These are phyloP conservation scores for Guillardia theta DNA, from an alignment of 78 protist species.

Conservation along the genomic window DNA sequence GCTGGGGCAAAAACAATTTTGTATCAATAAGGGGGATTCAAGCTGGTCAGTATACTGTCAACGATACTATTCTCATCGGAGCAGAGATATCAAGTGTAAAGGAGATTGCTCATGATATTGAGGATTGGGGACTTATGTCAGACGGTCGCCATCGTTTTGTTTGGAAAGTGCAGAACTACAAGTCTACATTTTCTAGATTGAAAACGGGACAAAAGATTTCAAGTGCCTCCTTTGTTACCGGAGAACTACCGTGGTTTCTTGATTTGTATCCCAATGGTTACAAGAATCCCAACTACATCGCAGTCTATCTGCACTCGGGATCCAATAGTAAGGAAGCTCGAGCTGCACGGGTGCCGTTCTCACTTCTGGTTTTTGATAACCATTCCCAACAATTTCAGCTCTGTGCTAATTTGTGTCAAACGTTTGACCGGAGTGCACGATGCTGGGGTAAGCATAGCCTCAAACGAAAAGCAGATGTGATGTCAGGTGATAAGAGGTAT, in stretches of 20 bases:
- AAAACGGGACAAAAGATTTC: background rate
- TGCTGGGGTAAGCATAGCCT: slow-evolving; percentile 19
- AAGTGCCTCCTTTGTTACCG: background rate
- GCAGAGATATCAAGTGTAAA: background rate
- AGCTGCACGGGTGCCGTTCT: background rate
- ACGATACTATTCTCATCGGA: background rate
- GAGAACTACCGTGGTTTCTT: background rate
- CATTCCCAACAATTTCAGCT: background rate
- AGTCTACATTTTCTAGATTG: background rate
- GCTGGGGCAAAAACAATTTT: slow-evolving; percentile 19
- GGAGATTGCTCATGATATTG: background rate
- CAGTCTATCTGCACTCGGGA: background rate
- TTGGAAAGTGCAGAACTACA: slow-evolving; percentile 21
- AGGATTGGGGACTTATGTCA: background rate
- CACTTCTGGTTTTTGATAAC: background rate
- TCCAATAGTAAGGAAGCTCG: background rate
- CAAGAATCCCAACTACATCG: slow-evolving; percentile 5
- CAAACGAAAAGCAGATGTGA: background rate
- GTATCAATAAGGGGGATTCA: background rate
- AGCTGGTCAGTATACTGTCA: background rate
- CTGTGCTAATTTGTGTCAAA: background rate
- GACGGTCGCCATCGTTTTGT: slow-evolving; percentile 10
- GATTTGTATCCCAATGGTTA: background rate
- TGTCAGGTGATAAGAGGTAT: background rate
- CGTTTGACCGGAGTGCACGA: background rate